Evolutionary conservation across 2,329 filamentous ascomycete genomes (phyloP).

Genomic region (Tolypocladium pustulatum): DNA sequence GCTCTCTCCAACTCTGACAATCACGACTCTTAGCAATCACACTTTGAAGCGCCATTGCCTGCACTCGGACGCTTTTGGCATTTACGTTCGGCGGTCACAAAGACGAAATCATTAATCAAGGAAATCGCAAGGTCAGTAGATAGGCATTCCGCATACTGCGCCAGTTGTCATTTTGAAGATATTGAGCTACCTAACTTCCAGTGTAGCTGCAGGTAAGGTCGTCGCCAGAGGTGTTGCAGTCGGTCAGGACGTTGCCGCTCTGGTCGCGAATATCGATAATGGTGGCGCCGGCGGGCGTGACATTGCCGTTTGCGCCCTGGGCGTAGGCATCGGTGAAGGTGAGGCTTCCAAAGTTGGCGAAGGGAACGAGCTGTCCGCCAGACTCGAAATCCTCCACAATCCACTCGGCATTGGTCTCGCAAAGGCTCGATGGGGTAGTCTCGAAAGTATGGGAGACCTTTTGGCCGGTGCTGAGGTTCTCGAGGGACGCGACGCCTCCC

Average conservation of each 20-base stretch:
- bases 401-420: conserved; percentile 50
- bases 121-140: no score
- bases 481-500: conserved; percentile 14
- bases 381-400: conserved; percentile 41
- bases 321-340: conserved; percentile 14
- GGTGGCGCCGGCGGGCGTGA: conserved; percentile 6
- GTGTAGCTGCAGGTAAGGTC: conserved; percentile 2
- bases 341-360: conserved; percentile 19
- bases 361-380: conserved; percentile 12
- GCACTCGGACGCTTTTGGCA: no score
- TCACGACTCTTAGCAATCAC: no score
- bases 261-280: conserved; percentile 9
- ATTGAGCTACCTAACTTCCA: not conserved
- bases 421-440: conserved; percentile 31
- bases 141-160: no score
- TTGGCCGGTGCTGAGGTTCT: conserved; percentile 42
- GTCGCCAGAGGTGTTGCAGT: conserved; percentile 4
- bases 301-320: conserved; percentile 5
- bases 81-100: no score
- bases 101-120: no score
- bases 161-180: no score
- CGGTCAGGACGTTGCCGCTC: conserved; percentile 3
- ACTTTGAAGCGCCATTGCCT: no score
- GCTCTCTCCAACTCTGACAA: no score
- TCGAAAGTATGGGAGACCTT: conserved; percentile 40